These are phyloP conservation scores for Centaurea solstitialis DNA, from an alignment of 129 eudicot genomes.

Conservation along the genomic window DNA sequence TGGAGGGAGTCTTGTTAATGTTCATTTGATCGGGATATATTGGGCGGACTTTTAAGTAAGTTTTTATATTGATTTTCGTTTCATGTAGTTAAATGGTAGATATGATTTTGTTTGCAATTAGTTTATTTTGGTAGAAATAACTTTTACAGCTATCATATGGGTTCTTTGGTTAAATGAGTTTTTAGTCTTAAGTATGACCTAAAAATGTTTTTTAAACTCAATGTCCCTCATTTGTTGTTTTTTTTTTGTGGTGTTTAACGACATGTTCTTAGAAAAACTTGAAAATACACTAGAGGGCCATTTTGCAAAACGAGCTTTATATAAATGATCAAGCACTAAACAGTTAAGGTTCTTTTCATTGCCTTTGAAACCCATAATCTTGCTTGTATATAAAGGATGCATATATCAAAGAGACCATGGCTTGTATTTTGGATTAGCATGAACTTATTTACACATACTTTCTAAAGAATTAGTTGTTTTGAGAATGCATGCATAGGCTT, in stretches of 20 bases:
- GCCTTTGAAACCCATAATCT: background rate
- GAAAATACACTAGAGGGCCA: background rate
- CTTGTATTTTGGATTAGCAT: background rate
- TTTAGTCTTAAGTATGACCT: background rate
- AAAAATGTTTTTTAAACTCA: too few species aligned
- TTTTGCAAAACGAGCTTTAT: background rate
- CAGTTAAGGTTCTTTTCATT: background rate
- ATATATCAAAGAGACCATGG: background rate
- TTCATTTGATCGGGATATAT: background rate
- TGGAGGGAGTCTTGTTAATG: background rate
- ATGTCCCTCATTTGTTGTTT: background rate
- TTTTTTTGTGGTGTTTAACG: too few species aligned
- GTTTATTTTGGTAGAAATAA: conserved; percentile 1
- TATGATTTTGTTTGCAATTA: background rate
- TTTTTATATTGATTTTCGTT: background rate
- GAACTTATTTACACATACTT: too few species aligned
- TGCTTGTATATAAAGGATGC: background rate
- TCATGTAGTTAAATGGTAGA: background rate
- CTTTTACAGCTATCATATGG: background rate
- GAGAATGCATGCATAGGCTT: too few species aligned
- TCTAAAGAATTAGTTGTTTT: too few species aligned
- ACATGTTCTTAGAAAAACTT: background rate
- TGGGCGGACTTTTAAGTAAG: background rate
- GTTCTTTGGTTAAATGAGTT: background rate
- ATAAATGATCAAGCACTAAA: background rate